A percentile compares a stretch with the other conserved stretches of the same genome.
These are phyloP conservation scores for Rutstroemia sp. DNA, from an alignment of 2,329 filamentous ascomycete genomes.

Conservation along the genomic window DNA sequence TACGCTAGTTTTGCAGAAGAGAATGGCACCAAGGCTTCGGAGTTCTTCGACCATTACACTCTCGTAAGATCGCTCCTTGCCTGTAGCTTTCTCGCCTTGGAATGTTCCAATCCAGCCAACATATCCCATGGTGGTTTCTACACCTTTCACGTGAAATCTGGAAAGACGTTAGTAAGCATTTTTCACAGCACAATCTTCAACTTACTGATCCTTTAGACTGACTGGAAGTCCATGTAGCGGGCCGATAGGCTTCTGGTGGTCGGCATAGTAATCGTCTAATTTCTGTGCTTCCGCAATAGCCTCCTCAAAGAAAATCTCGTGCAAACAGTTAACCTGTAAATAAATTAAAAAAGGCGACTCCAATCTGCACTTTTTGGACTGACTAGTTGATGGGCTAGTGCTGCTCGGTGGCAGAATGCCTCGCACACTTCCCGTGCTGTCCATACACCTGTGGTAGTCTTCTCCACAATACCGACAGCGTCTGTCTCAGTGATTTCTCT, in stretches of 20 bases:
- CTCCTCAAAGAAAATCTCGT: conserved; percentile 48
- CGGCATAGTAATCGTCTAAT: conserved; percentile 42
- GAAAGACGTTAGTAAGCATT: neutral
- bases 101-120: conserved; percentile 57
- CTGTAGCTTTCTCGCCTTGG: conserved; percentile 44
- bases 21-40: conserved; percentile 32
- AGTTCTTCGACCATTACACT: conserved; percentile 38
- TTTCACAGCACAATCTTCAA: no score
- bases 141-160: conserved; percentile 28
- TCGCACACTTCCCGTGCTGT: conserved; percentile 45
- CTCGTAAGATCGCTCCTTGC: conserved; percentile 43
- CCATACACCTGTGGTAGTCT: conserved; percentile 47
- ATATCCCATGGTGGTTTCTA: conserved; percentile 47
- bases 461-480: conserved; percentile 46
- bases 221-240: conserved; percentile 36
- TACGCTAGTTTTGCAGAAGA: conserved; percentile 36
- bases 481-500: conserved; percentile 55
- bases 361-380: conserved; percentile 36
- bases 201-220: conserved; percentile 32
- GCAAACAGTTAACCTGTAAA: conserved; percentile 48
- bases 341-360: conserved; percentile 36
- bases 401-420: conserved; percentile 47
- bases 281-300: conserved; percentile 43
- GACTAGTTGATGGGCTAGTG: conserved; percentile 48
- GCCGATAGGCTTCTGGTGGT: conserved; percentile 31